Base-by-base conservation (phyloP, 2,329 filamentous ascomycete genomes). In the Hymenoscyphus infarciens region DNA sequence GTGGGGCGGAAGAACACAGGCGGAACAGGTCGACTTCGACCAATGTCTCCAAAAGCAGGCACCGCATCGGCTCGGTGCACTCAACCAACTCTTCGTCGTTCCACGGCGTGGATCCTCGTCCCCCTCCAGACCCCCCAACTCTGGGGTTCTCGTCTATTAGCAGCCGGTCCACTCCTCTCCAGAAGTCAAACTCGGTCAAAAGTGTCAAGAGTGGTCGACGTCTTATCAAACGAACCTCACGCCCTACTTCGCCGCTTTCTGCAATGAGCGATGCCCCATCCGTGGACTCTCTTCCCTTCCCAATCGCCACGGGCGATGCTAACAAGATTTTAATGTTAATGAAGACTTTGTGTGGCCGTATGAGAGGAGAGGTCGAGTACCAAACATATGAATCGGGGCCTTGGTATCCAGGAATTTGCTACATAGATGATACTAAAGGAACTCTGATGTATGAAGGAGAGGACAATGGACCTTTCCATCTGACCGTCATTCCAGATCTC, bases 311-410 rank as follows among this genome's bases (percentile, higher is more conserved):
- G 3, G 82, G 84, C 22, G 88, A 92, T 75, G 86, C 88, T 45
- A 88, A 88, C 69, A 89, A 86, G 71, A 82, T 94, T 29, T 78
- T 92, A 60, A 81, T 86, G 69, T 77, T 95, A 64, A 94, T 95
- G 90, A 90, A 87, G 74, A 87, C 83, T 27, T 78, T 92, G 6
- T 89, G 88, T 71, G 91, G 91, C 31, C 84, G 87, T 67, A 95
- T 94, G 90, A 87, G 87, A 70, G 91, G 91, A 61, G 86, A 88
- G 68, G 81, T 92, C 33, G 87, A 91, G 66, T 94, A 91, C 72
- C 85, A 89, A 69, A 80, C 81, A 53, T 84, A 86, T 42, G 79
- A 81, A 15, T 78, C 79, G 27, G 85, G 82, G 16, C 79, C 82
- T 1, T 95, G 91, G 91, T 81, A 83, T 62, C 76, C 81, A 38